These are phyloP conservation scores for Dactylellina haptotyla DNA, from an alignment of 2,329 filamentous ascomycete species.

Conservation along the genomic window DNA sequence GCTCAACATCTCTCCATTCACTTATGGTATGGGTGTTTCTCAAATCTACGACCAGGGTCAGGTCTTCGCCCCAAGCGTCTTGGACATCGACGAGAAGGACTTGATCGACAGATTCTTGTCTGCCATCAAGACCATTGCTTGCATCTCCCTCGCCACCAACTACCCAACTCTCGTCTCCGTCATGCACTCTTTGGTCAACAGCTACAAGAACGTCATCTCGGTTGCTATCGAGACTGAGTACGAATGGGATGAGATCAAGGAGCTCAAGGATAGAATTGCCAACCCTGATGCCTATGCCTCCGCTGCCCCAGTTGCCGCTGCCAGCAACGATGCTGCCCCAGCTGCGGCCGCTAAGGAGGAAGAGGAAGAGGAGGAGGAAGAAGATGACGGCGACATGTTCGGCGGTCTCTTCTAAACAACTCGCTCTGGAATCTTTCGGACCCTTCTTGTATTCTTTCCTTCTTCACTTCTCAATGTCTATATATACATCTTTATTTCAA, in stretches of 20 bases:
- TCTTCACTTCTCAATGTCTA: constrained; percentile 41
- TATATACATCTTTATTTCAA: constrained; percentile 33
- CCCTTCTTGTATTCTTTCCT: neutral
- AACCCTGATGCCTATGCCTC: constrained; percentile 97
- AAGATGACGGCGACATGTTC: constrained; percentile 67
- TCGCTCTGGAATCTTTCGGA: no score
- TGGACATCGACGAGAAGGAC: constrained; percentile 95
- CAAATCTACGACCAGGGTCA: constrained; percentile 99
- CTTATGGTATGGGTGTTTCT: constrained; percentile 94
- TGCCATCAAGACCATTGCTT: constrained; percentile 86
- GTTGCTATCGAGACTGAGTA: constrained; percentile 83
- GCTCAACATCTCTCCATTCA: constrained; percentile 99
- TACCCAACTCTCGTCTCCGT: constrained; percentile 96
- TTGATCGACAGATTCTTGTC: constrained; percentile 83
- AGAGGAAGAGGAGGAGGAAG: constrained; percentile 71
- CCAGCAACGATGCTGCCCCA: constrained; percentile 67
- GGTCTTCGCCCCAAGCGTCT: constrained; percentile 82
- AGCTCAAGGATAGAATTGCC: constrained; percentile 99
- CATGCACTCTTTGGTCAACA: constrained; percentile 95
- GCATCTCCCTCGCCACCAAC: constrained; percentile 89
- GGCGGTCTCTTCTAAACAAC: constrained; percentile 88
- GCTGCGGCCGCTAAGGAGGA: constrained; percentile 68
- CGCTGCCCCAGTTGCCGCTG: constrained; percentile 76
- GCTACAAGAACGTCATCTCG: constrained; percentile 95
- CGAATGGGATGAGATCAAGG: constrained; percentile 93